Evolutionary conservation across 2,329 filamentous ascomycete genomes (phyloP).

Genomic region (Lomentospora prolificans): DNA sequence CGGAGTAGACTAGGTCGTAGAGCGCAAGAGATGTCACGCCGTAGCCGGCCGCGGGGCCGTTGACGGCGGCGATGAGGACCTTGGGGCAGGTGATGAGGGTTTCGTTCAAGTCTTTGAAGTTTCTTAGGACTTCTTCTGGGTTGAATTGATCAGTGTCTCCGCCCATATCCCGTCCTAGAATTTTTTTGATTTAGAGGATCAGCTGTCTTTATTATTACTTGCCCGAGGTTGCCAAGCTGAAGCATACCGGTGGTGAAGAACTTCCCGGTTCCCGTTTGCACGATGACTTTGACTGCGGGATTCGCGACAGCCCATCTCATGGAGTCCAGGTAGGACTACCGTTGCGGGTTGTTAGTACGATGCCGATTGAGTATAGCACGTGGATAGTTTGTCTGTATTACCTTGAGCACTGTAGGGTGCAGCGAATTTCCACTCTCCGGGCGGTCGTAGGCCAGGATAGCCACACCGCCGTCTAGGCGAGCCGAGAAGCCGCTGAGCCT

Average conservation of each 20-base stretch:
- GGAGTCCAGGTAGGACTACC: constrained; percentile 1
- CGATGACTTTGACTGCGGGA: constrained; percentile 4
- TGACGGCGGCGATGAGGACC: constrained; percentile 8
- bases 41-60: constrained; percentile 8
- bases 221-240: background rate
- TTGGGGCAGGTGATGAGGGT: constrained; percentile 8
- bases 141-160: background rate
- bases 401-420: constrained; percentile 1
- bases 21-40: constrained; percentile 6
- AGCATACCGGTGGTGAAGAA: constrained; percentile 8
- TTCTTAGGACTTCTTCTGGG: background rate
- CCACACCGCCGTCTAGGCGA: constrained; percentile 1
- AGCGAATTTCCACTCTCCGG: constrained; percentile 6
- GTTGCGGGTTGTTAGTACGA: background rate
- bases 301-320: constrained; percentile 4
- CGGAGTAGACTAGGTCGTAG: constrained; percentile 8
- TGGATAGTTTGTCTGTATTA: background rate
- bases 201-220: background rate
- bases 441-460: constrained; percentile 3
- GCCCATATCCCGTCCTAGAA: background rate
- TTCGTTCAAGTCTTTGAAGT: constrained; percentile 5
- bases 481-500: background rate
- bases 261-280: constrained; percentile 8
- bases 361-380: background rate
- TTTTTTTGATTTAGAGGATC: background rate